Base-by-base conservation (phyloP, 2,329 filamentous ascomycete genomes). In the Paraphoma chrysanthemicola region DNA sequence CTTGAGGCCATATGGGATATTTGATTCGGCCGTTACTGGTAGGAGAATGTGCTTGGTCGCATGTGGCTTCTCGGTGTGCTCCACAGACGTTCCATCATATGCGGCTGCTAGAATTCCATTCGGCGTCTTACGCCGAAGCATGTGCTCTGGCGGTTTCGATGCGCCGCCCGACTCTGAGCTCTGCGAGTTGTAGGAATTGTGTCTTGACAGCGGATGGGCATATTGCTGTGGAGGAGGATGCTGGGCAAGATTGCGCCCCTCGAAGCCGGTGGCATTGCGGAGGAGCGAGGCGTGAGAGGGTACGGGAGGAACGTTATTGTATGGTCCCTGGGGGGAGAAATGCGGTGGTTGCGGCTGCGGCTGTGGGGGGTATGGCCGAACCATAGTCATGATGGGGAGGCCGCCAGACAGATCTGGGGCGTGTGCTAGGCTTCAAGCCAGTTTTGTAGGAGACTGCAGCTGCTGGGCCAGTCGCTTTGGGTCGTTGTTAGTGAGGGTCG, bases 41-140 rank as follows among this genome's bases (percentile, higher is more conserved):
- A 96, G 81, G 17, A 95, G 82, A 72, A 97, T 87, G 73, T 97
- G 93, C 78, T 97, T 97, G 45, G 87, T 81, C 1, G 91, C 89
- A 38, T 91, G 91, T 6, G 90, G 89, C 38, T 90, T 90, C 36
- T 88, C 86, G 9, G 85, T 87, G 67, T 89, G 86, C 70, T 92
- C 90, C 18, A 88, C 83, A 1, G 89, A 88, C 5, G 91, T 91
- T 31, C 91, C 92, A 82, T 98, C 93, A 71, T 97, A 97, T 10
- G 92, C 93, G 51, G 91, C 92, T 63, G 94, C 90, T 59, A 98
- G 85, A 38, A 93, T 97, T n/a, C 94, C 95, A 70, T 89, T 94
- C 4, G 94, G 95, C 8, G 94, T 98, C 77, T 98, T 98, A 64
- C 94, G 87, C 63, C 94, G 88, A 54, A 97, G 82, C 67, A 92